Conservation (phyloP, 352 stramenopile species). For the Globisporangium recalcitrans region DNA sequence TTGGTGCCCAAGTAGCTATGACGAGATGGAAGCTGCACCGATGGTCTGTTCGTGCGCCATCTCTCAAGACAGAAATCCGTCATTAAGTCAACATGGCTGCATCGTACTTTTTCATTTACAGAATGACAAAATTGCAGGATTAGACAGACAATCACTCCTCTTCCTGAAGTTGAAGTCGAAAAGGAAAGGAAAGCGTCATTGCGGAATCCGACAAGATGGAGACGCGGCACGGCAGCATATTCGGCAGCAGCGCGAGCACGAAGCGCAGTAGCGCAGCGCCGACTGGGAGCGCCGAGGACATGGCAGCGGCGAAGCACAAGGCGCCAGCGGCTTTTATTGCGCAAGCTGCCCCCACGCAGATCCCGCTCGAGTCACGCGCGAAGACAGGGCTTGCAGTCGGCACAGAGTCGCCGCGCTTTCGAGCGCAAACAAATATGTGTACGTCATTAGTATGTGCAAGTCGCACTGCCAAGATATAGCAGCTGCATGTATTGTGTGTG, state of each 20-base stretch:
- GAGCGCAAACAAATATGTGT: not conserved
- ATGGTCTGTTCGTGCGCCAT: too few relatives aligned
- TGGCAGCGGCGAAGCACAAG: not conserved
- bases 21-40: not conserved
- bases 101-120: not conserved
- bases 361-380: slow-evolving; percentile 14
- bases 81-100: not conserved
- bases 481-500: not conserved
- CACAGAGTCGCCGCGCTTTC: not conserved
- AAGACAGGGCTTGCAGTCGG: not conserved
- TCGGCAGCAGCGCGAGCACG: not conserved
- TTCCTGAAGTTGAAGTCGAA: slow-evolving; percentile 11
- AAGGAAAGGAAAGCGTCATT: slow-evolving; percentile 6
- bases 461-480: not conserved
- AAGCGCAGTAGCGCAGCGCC: not conserved
- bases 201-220: slow-evolving; percentile 12
- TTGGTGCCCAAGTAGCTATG: too few relatives aligned
- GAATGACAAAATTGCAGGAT: slow-evolving; percentile 1
- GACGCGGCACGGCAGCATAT: not conserved
- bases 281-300: not conserved
- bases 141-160: slow-evolving; percentile 9
- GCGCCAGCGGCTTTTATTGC: not conserved
- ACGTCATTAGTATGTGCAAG: not conserved
- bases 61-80: not conserved
- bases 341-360: slow-evolving; percentile 7